Evolutionary conservation across 2,329 filamentous ascomycete genomes (phyloP).

Genomic region (Fusarium succisae): DNA sequence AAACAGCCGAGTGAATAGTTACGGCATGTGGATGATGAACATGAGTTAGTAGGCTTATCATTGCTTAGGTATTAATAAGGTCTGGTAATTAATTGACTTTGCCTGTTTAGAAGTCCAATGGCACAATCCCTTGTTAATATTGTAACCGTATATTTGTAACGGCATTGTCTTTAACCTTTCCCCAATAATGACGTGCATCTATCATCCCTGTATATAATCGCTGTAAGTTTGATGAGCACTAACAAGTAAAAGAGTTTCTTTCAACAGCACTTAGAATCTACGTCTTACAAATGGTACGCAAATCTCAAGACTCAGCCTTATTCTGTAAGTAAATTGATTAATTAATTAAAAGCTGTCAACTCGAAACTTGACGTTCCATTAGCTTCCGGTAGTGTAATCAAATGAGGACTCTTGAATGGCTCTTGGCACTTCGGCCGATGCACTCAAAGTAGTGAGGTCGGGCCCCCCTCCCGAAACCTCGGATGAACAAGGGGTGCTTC

Average conservation of each 20-base stretch:
- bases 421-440: slow-evolving; percentile 22
- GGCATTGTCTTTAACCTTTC: not conserved
- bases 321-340: not conserved
- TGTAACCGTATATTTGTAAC: not conserved
- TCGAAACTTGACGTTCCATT: slow-evolving; percentile 19
- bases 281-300: not conserved
- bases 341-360: not conserved
- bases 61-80: not conserved
- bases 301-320: slow-evolving; percentile 9
- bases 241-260: not conserved
- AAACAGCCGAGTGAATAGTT: not conserved
- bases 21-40: not conserved
- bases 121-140: not conserved
- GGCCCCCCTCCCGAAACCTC: slow-evolving; percentile 32
- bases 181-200: not conserved
- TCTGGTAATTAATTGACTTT: not conserved
- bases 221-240: not conserved
- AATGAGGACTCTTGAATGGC: not conserved
- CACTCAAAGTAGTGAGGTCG: slow-evolving; percentile 15
- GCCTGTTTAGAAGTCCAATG: not conserved
- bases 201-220: not conserved
- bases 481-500: slow-evolving; percentile 33
- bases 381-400: not conserved
- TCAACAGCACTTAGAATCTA: not conserved
- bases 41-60: not conserved